Base-by-base conservation (phyloP, 2,329 filamentous ascomycete species). In the Paracorniculantispora psalliotae region DNA sequence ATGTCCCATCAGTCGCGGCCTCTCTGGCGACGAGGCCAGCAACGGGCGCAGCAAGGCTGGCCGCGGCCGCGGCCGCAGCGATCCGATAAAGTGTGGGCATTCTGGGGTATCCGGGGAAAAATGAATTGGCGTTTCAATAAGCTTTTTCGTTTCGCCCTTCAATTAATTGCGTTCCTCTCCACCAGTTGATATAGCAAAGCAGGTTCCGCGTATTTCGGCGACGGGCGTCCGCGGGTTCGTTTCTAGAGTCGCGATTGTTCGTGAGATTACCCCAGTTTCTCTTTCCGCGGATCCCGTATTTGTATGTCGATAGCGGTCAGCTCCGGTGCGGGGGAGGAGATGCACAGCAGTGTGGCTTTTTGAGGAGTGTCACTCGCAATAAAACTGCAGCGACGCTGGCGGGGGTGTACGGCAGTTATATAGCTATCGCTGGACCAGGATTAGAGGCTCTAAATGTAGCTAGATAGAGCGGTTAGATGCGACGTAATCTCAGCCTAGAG, bases 1-100 rank as follows among this genome's bases (percentile, higher is more conserved):
- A 73, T 0, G 62, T 33, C 3, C 28, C 53, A 19, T 59, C 46
- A 2, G 47, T 15, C 2, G 49, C 28, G 19, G 28, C 23, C 13
- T 57, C 28, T 9, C 26, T 59, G 9, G 61, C 50, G 6, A 63
- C 62, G 8, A 56, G 61, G 3, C 61, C 64, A 19, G 21, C 1
- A 4, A 57, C 46, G 8, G 63, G 30, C 7, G n/a, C 26, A 5
- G 51, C 44, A 2, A 59, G 10, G 44, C 19, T 28, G 35, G 44
- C 58, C 15, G 17, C 35, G 19, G 49, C 58, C 26, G 33, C n/a
- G 10, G 51, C 46, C 19, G 30, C 19, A 23, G 35, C 49, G 13
- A 57, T 17, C 7, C 39, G 35, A 10, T 48, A 1, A 8, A 57
- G n/a, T 23, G 26, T 50, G 37, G 46, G 37, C 55, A 57, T 57